Evolutionary conservation across 345 rosid species (phyloP).

Genomic region (Clausena lansium): DNA sequence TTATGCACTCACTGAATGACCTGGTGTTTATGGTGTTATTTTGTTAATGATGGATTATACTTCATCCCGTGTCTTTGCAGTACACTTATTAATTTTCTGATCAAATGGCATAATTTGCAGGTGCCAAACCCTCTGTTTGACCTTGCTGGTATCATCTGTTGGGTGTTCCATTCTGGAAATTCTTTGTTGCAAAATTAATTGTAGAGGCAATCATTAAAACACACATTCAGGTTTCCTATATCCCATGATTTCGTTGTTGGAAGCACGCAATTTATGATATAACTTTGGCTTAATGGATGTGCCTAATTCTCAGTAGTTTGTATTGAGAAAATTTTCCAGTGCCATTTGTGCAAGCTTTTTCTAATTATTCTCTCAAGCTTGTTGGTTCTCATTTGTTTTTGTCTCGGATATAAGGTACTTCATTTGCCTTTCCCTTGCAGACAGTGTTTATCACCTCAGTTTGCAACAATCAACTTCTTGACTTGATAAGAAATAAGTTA

Average conservation of each 20-base stretch:
- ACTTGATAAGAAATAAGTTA: constrained; percentile 88
- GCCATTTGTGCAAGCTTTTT: no score
- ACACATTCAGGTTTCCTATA: constrained; percentile 77
- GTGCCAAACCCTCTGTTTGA: constrained; percentile 98
- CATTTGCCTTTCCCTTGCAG: constrained; percentile 35
- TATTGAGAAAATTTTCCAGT: not conserved
- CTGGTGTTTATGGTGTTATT: not conserved
- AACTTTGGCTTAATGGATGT: not conserved
- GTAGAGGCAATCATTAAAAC: constrained; percentile 91
- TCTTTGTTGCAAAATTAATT: constrained; percentile 74
- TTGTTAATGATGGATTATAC: not conserved
- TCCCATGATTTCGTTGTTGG: not conserved
- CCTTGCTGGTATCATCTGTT: constrained; percentile 97
- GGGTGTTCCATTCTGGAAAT: constrained; percentile 86
- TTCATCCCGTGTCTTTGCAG: not conserved
- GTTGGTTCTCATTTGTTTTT: not conserved
- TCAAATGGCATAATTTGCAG: constrained; percentile 28
- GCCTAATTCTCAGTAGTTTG: no score
- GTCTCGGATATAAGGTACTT: not conserved
- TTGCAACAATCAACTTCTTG: constrained; percentile 86
- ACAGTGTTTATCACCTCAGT: constrained; percentile 81
- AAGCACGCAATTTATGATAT: not conserved
- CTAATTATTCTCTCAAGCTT: not conserved
- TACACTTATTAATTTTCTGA: not conserved
- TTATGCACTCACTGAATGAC: not conserved